Conservation (phyloP, 139 green algal species). For the Mychonastes homosphaera region DNA sequence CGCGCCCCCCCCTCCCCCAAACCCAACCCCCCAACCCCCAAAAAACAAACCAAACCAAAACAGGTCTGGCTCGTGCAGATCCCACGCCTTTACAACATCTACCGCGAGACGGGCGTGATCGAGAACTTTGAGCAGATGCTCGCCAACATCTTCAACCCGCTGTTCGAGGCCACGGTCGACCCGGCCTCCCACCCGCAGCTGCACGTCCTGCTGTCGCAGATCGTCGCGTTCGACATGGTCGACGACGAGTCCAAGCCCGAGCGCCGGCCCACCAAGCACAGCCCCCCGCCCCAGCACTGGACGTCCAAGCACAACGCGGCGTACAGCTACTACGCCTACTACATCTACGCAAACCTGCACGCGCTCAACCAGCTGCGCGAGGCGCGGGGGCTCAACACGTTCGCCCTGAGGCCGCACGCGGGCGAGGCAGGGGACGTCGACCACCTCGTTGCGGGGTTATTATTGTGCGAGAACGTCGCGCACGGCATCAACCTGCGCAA, state of each 20-base stretch:
- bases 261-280: conserved; percentile 89
- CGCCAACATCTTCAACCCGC: conserved; percentile 95
- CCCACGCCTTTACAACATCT: conserved; percentile 94
- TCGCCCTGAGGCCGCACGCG: conserved; percentile 64
- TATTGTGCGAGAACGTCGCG: conserved; percentile 93
- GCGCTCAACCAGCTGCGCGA: conserved; percentile 88
- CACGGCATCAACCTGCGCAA: conserved; percentile 99
- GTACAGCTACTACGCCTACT: conserved; percentile 97
- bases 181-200: conserved; percentile 90
- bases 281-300: conserved; percentile 69
- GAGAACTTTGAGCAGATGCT: conserved; percentile 84
- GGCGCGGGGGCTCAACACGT: conserved; percentile 79
- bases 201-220: conserved; percentile 87
- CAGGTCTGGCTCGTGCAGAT: conserved; percentile 95
- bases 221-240: conserved; percentile 98
- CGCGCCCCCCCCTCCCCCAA: too few relatives aligned
- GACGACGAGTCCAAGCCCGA: conserved; percentile 98
- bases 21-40: too few relatives aligned
- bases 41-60: conserved; percentile 83
- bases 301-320: conserved; percentile 77
- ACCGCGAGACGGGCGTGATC: conserved; percentile 69
- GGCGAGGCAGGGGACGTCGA: conserved; percentile 93
- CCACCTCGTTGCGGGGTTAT: conserved; percentile 84
- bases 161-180: conserved; percentile 97
- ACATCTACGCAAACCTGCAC: conserved; percentile 96